Base-by-base conservation (phyloP, 169 alveolate genomes). In the Plasmodium chabaudi region DNA sequence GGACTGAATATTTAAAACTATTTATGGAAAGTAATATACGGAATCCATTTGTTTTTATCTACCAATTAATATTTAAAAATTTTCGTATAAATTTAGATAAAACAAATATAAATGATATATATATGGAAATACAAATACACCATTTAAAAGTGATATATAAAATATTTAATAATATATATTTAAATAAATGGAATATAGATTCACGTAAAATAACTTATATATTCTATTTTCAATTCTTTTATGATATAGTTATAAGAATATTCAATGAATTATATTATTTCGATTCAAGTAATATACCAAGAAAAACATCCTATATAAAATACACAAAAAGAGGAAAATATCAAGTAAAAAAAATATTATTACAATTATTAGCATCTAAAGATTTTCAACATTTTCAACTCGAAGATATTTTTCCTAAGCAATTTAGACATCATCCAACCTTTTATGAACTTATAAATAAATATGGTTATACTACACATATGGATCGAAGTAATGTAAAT, bases 191-290 rank as follows among this genome's bases (percentile, higher is more conserved):
- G 5, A 69, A 21, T 23, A 44, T 82, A 1, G 71, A 65, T 60
- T 67, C 90, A 0, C 53, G 90, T 13, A 65, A 56, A 57, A 82
- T 82, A 2, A 13, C 23, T 51, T 12, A 69, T 60, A 23, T 82
- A 13, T 82, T 65, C 55, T 68, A 53, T 68, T 68, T 82, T 55
- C 82, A 69, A 67, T 68, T 61, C 15, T 82, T 82, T 56, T 82
- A 82, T 56, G 86, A 82, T 9, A n/a, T 82, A 6, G 4, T 82
- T 4, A 70, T 82, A n/a, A 39, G 90, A 23, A 9, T 82, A 19
- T 82, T 82, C 39, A 82, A 82, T 15, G 90, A 82, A n/a, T 56
- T 82, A 47, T 82, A 56, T 61, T 69, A 82, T 70, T 68, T 82
- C 10, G 90, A 82, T 42, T 47, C 57, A 6, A 68, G 73, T 27